phyloP scores from a whole-genome alignment of 75 land plant genomes.

The Pinus tabuliformis region DNA sequence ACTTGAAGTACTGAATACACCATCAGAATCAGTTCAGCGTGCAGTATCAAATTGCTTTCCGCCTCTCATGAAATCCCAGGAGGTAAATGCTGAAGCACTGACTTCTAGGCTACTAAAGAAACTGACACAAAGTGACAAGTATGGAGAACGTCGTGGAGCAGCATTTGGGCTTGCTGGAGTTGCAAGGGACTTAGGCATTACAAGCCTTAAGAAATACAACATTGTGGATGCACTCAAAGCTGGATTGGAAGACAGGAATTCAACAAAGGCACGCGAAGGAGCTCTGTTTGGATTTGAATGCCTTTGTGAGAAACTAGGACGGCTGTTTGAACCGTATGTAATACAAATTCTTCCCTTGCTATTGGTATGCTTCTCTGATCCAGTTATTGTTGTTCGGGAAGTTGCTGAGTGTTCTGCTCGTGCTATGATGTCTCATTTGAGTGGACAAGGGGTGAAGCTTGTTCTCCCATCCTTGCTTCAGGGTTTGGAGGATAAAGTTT shows the following conservation, averaged over 20 bases:
- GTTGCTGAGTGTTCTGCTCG: constrained; percentile 97
- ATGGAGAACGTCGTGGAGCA: constrained; percentile 98
- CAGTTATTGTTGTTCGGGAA: constrained; percentile 96
- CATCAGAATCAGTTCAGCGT: constrained; percentile 97
- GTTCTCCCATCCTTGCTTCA: constrained; percentile 91
- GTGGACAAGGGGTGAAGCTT: constrained; percentile 95
- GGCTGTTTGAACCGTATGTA: constrained; percentile 98
- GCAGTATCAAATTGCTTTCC: constrained; percentile 95
- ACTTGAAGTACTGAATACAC: constrained; percentile 95
- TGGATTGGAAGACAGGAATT: constrained; percentile 86
- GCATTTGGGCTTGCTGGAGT: constrained; percentile 99
- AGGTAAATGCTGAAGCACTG: constrained; percentile 71
- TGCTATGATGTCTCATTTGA: constrained; percentile 97
- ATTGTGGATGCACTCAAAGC: constrained; percentile 53
- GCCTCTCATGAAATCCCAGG: constrained; percentile 83
- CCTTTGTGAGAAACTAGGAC: constrained; percentile 94
- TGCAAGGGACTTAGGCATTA: constrained; percentile 82
- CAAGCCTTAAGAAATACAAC: constrained; percentile 74
- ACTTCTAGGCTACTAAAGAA: constrained; percentile 63
- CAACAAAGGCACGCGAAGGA: constrained; percentile 97
- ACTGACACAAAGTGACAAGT: constrained; percentile 80
- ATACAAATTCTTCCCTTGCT: constrained; percentile 87
- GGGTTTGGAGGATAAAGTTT: constrained; percentile 99
- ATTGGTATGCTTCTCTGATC: constrained; percentile 92
- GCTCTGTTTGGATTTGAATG: constrained; percentile 93